Conservation (phyloP, 176 grass and related monocot genomes). For the Zea mays region DNA sequence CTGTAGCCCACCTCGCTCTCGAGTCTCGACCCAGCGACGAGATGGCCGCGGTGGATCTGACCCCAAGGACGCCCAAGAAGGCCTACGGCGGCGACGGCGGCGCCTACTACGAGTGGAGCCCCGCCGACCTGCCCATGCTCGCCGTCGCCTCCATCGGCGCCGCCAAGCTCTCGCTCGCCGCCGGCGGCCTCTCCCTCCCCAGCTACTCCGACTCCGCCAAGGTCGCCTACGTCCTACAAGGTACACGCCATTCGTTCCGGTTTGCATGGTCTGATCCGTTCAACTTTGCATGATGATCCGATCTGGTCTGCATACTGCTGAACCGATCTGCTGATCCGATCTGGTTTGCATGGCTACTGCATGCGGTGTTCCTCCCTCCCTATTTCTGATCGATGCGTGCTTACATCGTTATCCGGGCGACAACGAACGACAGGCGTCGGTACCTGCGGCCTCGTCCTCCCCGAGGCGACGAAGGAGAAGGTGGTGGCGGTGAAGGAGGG, state of each 20-base stretch:
- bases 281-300: no score
- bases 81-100: slow-evolving; percentile 61
- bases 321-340: no score
- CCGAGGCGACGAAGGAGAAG: slow-evolving; percentile 74
- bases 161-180: slow-evolving; percentile 67
- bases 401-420: no score
- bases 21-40: no score
- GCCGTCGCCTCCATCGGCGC: slow-evolving; percentile 70
- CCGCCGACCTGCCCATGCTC: slow-evolving; percentile 80
- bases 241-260: slow-evolving; percentile 21
- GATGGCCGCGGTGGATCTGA: slow-evolving; percentile 57
- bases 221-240: slow-evolving; percentile 85
- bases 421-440: slow-evolving; percentile 27
- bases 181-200: slow-evolving; percentile 63
- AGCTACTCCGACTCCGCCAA: slow-evolving; percentile 92
- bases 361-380: no score
- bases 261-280: no score
- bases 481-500: slow-evolving; percentile 72
- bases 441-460: slow-evolving; percentile 49
- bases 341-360: no score
- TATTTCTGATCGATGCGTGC: no score
- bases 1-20: no score
- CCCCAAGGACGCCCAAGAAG: slow-evolving; percentile 57
- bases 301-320: no score
- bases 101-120: slow-evolving; percentile 69